phyloP scores from a whole-genome alignment of 176 grass and related monocot genomes.

The Oryza nivara region DNA sequence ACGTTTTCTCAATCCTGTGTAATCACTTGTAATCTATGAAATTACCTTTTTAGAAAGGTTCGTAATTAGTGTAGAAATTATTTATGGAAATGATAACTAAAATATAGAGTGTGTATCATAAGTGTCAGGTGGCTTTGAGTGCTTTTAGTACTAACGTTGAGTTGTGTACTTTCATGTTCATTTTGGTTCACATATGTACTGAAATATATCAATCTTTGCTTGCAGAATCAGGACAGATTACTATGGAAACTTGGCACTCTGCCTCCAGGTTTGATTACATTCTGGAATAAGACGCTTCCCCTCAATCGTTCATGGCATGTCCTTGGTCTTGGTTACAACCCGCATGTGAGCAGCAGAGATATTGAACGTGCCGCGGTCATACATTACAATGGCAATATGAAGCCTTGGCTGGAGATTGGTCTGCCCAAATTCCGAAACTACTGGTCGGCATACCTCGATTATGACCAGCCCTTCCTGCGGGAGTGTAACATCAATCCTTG shows the following conservation, averaged over 20 bases:
- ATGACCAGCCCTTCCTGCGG: conserved; percentile 63
- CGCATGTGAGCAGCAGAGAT: conserved; percentile 64
- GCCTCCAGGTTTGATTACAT: conserved; percentile 86
- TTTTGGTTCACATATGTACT: conserved; percentile 16
- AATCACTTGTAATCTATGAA: background rate
- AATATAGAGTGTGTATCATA: background rate
- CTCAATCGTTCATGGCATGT: conserved; percentile 68
- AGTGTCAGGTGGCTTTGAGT: background rate
- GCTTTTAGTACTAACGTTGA: conserved; percentile 11
- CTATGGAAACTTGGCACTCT: conserved; percentile 90
- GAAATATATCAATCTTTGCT: conserved; percentile 1
- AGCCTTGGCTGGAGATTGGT: conserved; percentile 90
- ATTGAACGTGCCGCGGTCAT: conserved; percentile 65
- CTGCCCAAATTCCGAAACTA: conserved; percentile 65
- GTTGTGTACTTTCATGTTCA: conserved; percentile 26
- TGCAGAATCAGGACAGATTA: conserved; percentile 68
- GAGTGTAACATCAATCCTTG: conserved; percentile 89
- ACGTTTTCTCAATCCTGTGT: background rate
- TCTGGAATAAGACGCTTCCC: conserved; percentile 69
- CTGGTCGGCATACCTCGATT: conserved; percentile 86
- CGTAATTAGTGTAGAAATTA: background rate
- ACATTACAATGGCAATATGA: conserved; percentile 93
- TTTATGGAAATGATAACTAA: background rate
- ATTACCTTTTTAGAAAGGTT: background rate
- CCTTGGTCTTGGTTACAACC: conserved; percentile 84